Evolutionary conservation across 179 eudicot species (phyloP).

Genomic region (Patellifolia procumbens): DNA sequence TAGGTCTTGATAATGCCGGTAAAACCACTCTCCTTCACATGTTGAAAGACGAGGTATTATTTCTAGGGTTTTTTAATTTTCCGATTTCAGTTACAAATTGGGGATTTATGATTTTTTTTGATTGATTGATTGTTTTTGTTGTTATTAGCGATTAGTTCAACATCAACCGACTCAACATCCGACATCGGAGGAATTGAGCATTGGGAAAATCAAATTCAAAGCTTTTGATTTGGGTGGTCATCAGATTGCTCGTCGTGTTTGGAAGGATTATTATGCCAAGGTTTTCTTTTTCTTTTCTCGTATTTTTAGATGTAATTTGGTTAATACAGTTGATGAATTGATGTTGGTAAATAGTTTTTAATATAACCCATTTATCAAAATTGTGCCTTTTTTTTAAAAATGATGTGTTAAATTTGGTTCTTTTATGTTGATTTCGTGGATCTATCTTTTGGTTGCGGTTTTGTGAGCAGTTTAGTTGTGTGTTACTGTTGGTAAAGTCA

Average conservation of each 20-base stretch:
- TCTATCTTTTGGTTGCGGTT: neutral
- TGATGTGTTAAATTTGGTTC: neutral
- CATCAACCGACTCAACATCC: conserved; percentile 53
- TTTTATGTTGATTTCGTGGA: neutral
- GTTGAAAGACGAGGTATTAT: conserved; percentile 70
- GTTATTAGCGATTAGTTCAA: conserved; percentile 40
- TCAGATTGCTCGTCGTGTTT: conserved; percentile 50
- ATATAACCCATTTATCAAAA: neutral
- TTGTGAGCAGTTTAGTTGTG: neutral
- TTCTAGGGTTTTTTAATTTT: neutral
- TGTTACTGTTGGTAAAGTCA: neutral
- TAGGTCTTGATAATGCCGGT: conserved; percentile 80
- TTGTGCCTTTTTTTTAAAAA: neutral
- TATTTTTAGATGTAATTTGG: neutral
- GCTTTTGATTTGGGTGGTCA: conserved; percentile 56
- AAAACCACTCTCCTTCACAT: conserved; percentile 74
- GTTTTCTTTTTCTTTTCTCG: conserved; percentile 19
- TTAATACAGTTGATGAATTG: neutral
- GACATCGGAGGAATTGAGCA: conserved; percentile 46
- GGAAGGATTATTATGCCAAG: conserved; percentile 54
- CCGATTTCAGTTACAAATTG: neutral
- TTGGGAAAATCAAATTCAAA: conserved; percentile 49
- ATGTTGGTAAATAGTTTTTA: neutral
- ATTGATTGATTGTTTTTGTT: conserved; percentile 16
- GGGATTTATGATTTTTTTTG: neutral